Conservation (phyloP, 306 rosid species). For the Dryas drummondii region DNA sequence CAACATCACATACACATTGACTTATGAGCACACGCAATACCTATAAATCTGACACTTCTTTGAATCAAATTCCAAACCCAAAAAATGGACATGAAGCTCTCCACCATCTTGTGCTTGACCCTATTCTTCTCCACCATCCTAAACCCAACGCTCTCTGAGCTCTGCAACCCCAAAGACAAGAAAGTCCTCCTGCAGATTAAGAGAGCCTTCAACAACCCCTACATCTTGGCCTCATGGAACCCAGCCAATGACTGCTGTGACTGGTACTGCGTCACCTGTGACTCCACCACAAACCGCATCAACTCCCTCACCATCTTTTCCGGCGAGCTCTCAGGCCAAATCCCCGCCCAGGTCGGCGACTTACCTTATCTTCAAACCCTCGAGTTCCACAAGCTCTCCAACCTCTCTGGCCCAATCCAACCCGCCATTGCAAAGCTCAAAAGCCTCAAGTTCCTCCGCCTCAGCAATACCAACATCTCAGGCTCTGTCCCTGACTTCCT, state of each 20-base stretch:
- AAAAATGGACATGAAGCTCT: conserved; percentile 4
- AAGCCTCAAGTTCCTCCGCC: conserved; percentile 37
- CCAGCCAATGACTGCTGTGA: conserved; percentile 58
- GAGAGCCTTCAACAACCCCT: conserved; percentile 64
- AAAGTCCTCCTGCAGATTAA: conserved; percentile 65
- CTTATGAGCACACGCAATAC: not conserved
- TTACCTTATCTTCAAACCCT: conserved; percentile 58
- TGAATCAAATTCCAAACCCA: not conserved
- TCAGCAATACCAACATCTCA: conserved; percentile 54
- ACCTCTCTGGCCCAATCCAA: conserved; percentile 60
- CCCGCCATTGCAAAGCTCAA: conserved; percentile 58
- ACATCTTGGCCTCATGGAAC: conserved; percentile 59
- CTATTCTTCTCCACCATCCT: conserved; percentile 26
- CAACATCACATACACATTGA: not conserved
- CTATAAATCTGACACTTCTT: not conserved
- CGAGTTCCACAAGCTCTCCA: conserved; percentile 52
- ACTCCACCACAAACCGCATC: conserved; percentile 59
- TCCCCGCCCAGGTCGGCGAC: conserved; percentile 65
- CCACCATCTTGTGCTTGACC: conserved; percentile 8
- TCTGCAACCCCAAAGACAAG: conserved; percentile 68
- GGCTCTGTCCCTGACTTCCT: conserved; percentile 66
- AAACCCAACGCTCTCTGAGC: conserved; percentile 36
- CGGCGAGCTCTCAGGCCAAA: conserved; percentile 43
- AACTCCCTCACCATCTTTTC: conserved; percentile 43
- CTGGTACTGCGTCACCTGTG: conserved; percentile 63